Percentiles rank a stretch among this genome's conserved stretches.
Conservation (phyloP, 176 grass and related monocot genomes). For the Triticum timopheevii region DNA sequence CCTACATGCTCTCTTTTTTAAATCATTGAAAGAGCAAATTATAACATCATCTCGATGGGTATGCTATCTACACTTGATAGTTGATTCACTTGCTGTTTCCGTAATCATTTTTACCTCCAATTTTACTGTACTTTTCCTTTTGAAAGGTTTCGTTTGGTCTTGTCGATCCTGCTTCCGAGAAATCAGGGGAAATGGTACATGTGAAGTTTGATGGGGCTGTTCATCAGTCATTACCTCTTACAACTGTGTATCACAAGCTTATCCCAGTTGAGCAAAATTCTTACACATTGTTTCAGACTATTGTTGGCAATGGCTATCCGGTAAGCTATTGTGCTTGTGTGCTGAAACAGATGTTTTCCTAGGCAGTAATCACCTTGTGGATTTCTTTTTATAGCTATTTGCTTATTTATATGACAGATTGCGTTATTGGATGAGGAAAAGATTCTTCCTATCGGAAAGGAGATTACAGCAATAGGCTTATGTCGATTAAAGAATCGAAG, state of each 20-base stretch:
- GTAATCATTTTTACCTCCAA: background rate
- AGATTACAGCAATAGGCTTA: slow-evolving; percentile 85
- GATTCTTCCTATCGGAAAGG: slow-evolving; percentile 90
- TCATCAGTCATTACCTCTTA: slow-evolving; percentile 76
- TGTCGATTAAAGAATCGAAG: slow-evolving; percentile 42
- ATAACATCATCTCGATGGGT: slow-evolving; percentile 62
- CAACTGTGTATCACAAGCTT: slow-evolving; percentile 82
- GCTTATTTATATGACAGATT: slow-evolving; percentile 46
- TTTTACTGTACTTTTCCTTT: slow-evolving; percentile 21
- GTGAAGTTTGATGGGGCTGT: slow-evolving; percentile 59
- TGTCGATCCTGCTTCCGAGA: slow-evolving; percentile 39
- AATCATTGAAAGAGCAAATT: slow-evolving; percentile 76
- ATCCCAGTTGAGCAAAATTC: slow-evolving; percentile 71
- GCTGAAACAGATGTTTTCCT: background rate
- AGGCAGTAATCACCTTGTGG: background rate
- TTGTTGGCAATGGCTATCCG: slow-evolving; percentile 86
- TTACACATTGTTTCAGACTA: slow-evolving; percentile 80
- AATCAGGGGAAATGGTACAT: slow-evolving; percentile 41
- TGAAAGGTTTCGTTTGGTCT: slow-evolving; percentile 81
- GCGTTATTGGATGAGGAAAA: slow-evolving; percentile 96
- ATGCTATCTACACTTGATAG: slow-evolving; percentile 38
- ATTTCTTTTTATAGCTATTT: slow-evolving; percentile 19
- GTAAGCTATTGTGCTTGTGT: slow-evolving; percentile 47
- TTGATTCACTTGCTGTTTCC: slow-evolving; percentile 6
- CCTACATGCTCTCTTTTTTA: slow-evolving; percentile 77